These are phyloP conservation scores for Rhodotorula sp. DNA, from an alignment of 1,284 basidiomycete species.

Conservation along the genomic window DNA sequence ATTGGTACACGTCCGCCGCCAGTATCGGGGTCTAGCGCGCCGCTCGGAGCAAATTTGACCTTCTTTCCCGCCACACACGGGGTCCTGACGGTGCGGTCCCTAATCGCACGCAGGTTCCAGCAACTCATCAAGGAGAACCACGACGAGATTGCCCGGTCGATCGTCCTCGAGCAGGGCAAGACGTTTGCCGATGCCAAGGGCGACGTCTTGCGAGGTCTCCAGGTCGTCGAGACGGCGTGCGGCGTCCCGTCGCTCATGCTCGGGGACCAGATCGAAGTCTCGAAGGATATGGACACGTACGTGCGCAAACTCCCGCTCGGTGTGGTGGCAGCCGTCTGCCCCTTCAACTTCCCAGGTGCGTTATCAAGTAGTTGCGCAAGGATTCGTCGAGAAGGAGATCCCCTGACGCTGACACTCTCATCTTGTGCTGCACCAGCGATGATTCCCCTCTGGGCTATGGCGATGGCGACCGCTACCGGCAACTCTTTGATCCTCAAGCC, in stretches of 20 bases:
- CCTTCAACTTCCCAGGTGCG: constrained; percentile 52
- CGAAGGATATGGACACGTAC: constrained; percentile 96
- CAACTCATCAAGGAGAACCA: constrained; percentile 51
- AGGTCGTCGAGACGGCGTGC: constrained; percentile 84
- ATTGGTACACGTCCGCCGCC: background rate
- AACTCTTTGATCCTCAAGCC: constrained; percentile 95
- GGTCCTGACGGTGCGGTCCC: background rate
- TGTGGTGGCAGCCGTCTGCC: constrained; percentile 64
- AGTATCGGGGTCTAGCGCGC: too few relatives aligned
- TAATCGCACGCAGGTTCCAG: constrained; percentile 46
- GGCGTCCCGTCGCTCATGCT: constrained; percentile 79
- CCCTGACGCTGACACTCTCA: constrained; percentile 30
- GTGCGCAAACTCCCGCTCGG: constrained; percentile 65
- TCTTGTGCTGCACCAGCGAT: constrained; percentile 59
- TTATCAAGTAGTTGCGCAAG: background rate
- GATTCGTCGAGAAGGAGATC: too few relatives aligned
- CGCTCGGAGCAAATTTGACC: background rate
- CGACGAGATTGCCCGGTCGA: constrained; percentile 50
- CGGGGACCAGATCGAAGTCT: constrained; percentile 90
- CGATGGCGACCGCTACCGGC: constrained; percentile 78
- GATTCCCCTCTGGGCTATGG: constrained; percentile 96
- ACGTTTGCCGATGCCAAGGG: constrained; percentile 77
- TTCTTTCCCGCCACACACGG: too few relatives aligned
- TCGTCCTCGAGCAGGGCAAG: constrained; percentile 49
- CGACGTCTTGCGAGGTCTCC: constrained; percentile 84